phyloP scores from a whole-genome alignment of 208 protist species.

The Wallacemonas sp. region DNA sequence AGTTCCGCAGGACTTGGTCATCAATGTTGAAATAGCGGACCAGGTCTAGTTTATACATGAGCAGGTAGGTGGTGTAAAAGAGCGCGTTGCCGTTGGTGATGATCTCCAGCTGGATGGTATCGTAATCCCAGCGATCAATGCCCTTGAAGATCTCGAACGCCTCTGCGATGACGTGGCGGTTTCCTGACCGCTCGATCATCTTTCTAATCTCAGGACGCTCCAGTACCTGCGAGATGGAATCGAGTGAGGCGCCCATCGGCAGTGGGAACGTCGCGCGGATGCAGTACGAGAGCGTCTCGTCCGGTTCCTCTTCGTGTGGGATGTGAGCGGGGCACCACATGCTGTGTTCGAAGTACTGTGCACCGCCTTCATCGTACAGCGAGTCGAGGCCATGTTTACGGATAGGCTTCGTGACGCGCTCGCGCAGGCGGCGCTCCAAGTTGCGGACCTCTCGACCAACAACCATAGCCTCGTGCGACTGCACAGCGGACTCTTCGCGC shows the following conservation, averaged over 20 bases:
- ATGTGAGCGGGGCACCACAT: slow-evolving; percentile 59
- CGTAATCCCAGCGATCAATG: slow-evolving; percentile 88
- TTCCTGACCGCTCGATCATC: slow-evolving; percentile 42
- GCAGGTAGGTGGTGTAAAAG: slow-evolving; percentile 82
- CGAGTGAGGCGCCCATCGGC: slow-evolving; percentile 26
- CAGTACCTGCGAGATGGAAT: slow-evolving; percentile 52
- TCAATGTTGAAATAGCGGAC: slow-evolving; percentile 83
- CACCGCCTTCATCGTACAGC: slow-evolving; percentile 83
- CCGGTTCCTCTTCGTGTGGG: slow-evolving; percentile 67
- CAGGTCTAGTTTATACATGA: slow-evolving; percentile 89
- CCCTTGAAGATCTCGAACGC: slow-evolving; percentile 83
- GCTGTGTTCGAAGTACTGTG: slow-evolving; percentile 82
- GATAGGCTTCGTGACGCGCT: slow-evolving; percentile 24
- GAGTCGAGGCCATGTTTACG: slow-evolving; percentile 74
- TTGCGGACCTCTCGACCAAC: slow-evolving; percentile 52
- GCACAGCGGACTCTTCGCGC: slow-evolving; percentile 59
- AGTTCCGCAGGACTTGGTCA: slow-evolving; percentile 76
- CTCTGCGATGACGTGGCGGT: slow-evolving; percentile 52
- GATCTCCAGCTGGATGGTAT: slow-evolving; percentile 84
- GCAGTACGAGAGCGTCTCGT: slow-evolving; percentile 53
- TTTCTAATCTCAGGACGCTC: slow-evolving; percentile 52
- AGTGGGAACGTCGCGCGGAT: slow-evolving; percentile 78
- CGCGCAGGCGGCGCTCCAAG: slow-evolving; percentile 54
- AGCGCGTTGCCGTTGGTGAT: slow-evolving; percentile 87
- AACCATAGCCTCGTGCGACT: slow-evolving; percentile 51